Conservation (phyloP, 352 stramenopile species). For the Phytopythium aichiense region DNA sequence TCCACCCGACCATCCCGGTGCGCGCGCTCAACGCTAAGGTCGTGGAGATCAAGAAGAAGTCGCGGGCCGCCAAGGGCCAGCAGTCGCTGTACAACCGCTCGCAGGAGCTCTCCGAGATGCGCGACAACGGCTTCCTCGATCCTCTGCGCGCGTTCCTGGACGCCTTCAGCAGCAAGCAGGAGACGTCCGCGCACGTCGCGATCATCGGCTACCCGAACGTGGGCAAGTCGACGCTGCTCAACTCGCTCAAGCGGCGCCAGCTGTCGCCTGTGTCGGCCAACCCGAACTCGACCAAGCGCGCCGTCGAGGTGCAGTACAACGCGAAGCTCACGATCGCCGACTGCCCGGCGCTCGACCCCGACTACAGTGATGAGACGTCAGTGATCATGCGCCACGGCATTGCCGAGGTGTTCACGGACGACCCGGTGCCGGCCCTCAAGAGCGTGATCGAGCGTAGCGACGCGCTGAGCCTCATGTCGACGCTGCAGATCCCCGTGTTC, state of each 20-base stretch:
- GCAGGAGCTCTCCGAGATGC: conserved; percentile 59
- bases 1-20: conserved; percentile 93
- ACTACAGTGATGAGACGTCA: conserved; percentile 84
- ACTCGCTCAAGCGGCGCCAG: conserved; percentile 89
- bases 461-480: conserved; percentile 94
- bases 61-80: conserved; percentile 53
- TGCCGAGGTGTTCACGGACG: conserved; percentile 91
- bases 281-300: conserved; percentile 73
- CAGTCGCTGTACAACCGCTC: conserved; percentile 66
- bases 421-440: conserved; percentile 92
- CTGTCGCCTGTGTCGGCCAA: conserved; percentile 44
- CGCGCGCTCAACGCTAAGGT: conserved; percentile 75
- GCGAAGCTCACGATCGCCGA: conserved; percentile 96
- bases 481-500: conserved; percentile 95
- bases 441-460: conserved; percentile 90
- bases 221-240: conserved; percentile 94
- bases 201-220: conserved; percentile 99
- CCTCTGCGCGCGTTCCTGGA: conserved; percentile 94
- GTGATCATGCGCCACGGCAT: conserved; percentile 94
- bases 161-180: conserved; percentile 91
- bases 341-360: conserved; percentile 95
- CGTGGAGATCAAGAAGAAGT: conserved; percentile 91
- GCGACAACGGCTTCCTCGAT: conserved; percentile 83
- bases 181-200: conserved; percentile 81
- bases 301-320: conserved; percentile 94